phyloP scores from a whole-genome alignment of 176 grass and related monocot species.

The Oryza punctata region DNA sequence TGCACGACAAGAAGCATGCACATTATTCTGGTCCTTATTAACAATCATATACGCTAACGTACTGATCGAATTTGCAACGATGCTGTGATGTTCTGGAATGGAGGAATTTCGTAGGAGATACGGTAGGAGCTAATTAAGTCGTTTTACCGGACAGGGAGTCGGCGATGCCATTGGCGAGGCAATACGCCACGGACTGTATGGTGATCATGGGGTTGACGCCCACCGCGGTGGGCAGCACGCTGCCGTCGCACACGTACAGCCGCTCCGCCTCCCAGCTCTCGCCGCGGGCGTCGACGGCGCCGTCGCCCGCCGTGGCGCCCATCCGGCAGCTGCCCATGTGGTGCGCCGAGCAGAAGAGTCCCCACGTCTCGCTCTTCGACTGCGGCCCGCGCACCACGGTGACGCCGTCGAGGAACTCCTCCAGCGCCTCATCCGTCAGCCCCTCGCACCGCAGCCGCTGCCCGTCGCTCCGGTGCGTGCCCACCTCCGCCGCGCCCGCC shows the following conservation, averaged over 20 bases:
- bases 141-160: conserved; percentile 37
- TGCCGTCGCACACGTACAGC: conserved; percentile 82
- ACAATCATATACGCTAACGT: not conserved
- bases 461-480: conserved; percentile 89
- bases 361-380: conserved; percentile 48
- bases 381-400: conserved; percentile 43
- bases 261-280: conserved; percentile 85
- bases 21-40: not conserved
- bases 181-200: conserved; percentile 80
- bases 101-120: not conserved
- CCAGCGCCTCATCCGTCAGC: conserved; percentile 47
- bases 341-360: conserved; percentile 70
- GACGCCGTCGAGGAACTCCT: conserved; percentile 78
- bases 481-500: conserved; percentile 74
- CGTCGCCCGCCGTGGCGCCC: conserved; percentile 50
- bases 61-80: not conserved
- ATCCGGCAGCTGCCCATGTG: conserved; percentile 92
- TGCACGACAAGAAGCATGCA: not conserved
- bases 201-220: conserved; percentile 97
- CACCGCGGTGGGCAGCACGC: conserved; percentile 66
- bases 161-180: conserved; percentile 67
- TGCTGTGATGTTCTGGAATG: not conserved
- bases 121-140: not conserved
- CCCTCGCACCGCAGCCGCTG: conserved; percentile 63
- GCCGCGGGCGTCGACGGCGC: conserved; percentile 70